Conservation (phyloP, 1,139 yeast genomes). For the Nakaseomyces glabratus region DNA sequence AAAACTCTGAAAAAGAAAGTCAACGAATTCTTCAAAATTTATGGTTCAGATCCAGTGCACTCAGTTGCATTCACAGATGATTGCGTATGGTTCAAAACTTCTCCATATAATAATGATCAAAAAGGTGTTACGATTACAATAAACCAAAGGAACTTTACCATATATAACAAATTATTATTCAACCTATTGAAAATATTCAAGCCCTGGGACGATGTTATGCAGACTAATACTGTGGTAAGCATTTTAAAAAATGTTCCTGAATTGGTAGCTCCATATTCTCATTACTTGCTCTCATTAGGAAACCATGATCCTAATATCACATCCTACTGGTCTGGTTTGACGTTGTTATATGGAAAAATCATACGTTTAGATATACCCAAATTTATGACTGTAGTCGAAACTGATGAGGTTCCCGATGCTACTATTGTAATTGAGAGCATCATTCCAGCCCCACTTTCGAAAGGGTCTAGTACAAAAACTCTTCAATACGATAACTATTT, state of each 20-base stretch:
- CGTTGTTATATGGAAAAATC: conserved; percentile 51
- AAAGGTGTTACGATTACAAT: conserved; percentile 28
- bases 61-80: conserved; percentile 61
- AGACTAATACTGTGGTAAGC: conserved; percentile 46
- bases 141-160: conserved; percentile 43
- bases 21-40: conserved; percentile 41
- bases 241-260: conserved; percentile 55
- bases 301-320: conserved; percentile 64
- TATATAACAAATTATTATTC: conserved; percentile 60
- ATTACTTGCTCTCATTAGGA: conserved; percentile 48
- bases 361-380: conserved; percentile 47
- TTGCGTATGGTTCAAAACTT: conserved; percentile 43
- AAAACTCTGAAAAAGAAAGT: conserved; percentile 34
- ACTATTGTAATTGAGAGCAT: conserved; percentile 43
- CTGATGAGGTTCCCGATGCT: conserved; percentile 27
- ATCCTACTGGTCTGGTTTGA: conserved; percentile 75
- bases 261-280: conserved; percentile 62
- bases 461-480: conserved; percentile 49
- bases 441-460: conserved; percentile 59
- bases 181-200: conserved; percentile 56
- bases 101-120: conserved; percentile 17
- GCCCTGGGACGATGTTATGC: conserved; percentile 71
- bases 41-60: conserved; percentile 43
- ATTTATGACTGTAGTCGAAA: conserved; percentile 23
- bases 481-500: conserved; percentile 46